Percentiles rank a stretch among this genome's conserved stretches.
Evolutionary conservation across 106 monocot species (phyloP).

Genomic region (Dendrobium officinale): DNA sequence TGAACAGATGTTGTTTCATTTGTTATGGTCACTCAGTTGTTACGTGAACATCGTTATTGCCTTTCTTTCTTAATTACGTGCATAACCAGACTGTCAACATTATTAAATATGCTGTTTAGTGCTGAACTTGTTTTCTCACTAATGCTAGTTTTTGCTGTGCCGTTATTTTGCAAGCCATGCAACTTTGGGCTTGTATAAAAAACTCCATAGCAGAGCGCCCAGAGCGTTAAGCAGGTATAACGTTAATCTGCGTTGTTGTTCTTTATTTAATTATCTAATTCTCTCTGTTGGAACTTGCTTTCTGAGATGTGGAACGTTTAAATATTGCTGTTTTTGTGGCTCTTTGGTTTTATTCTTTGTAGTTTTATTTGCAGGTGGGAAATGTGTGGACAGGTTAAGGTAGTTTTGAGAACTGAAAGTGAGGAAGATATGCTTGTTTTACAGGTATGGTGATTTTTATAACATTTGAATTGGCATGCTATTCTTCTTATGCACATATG

Average conservation of each 20-base stretch:
- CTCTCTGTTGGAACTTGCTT: background rate
- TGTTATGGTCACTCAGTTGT: background rate
- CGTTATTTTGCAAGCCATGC: constrained; percentile 61
- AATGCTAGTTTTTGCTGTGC: background rate
- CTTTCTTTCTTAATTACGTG: background rate
- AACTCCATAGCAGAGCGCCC: constrained; percentile 73
- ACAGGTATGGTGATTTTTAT: constrained; percentile 35
- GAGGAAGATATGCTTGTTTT: constrained; percentile 94
- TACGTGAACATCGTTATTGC: background rate
- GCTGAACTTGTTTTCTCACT: background rate
- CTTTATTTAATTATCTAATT: background rate
- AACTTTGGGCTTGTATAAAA: constrained; percentile 92
- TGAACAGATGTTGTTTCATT: background rate
- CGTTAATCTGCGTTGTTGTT: background rate
- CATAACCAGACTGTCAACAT: background rate
- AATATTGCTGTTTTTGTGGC: background rate
- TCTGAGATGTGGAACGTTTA: background rate
- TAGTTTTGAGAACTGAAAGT: constrained; percentile 86
- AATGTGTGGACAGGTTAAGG: constrained; percentile 95
- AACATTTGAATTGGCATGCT: background rate
- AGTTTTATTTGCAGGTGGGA: constrained; percentile 68
- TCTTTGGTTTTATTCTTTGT: background rate
- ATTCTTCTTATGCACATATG: background rate
- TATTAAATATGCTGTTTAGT: background rate
- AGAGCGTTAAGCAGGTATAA: constrained; percentile 77